Evolutionary conservation across 2,329 filamentous ascomycete species (phyloP).

Genomic region (Orbilia quercus): DNA sequence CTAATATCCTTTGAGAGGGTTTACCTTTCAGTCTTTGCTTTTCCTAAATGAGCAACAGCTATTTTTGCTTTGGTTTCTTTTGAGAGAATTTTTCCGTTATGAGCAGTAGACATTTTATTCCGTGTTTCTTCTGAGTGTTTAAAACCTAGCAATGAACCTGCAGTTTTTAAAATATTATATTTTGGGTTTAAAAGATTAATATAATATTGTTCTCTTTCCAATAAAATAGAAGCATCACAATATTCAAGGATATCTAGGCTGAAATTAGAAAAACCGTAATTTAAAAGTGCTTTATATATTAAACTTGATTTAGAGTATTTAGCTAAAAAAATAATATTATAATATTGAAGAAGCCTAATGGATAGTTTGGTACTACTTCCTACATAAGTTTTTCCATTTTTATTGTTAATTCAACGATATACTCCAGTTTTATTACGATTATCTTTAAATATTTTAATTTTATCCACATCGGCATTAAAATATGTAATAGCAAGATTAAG

Average conservation of each 20-base stretch:
- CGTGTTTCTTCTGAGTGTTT: slow-evolving; percentile 26
- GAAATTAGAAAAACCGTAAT: slow-evolving; percentile 40
- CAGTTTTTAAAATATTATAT: slow-evolving; percentile 48
- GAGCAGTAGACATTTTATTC: background rate
- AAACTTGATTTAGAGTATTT: slow-evolving; percentile 22
- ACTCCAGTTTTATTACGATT: slow-evolving; percentile 31
- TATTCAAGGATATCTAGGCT: slow-evolving; percentile 27
- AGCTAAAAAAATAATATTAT: slow-evolving; percentile 4
- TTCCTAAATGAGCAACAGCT: slow-evolving; percentile 6
- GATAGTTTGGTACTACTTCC: slow-evolving; percentile 20
- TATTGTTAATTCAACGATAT: slow-evolving; percentile 36
- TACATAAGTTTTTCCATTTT: slow-evolving; percentile 30
- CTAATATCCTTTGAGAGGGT: slow-evolving; percentile 15
- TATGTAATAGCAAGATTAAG: slow-evolving; percentile 16
- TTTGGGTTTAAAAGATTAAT: slow-evolving; percentile 47
- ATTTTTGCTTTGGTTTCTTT: slow-evolving; percentile 11
- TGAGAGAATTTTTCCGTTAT: background rate
- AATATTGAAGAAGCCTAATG: slow-evolving; percentile 41
- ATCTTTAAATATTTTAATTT: slow-evolving; percentile 16
- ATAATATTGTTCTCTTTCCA: slow-evolving; percentile 46
- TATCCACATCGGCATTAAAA: slow-evolving; percentile 16
- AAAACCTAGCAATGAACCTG: slow-evolving; percentile 28
- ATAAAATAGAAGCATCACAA: slow-evolving; percentile 11
- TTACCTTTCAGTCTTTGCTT: slow-evolving; percentile 16
- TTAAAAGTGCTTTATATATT: slow-evolving; percentile 22